A percentile compares a stretch with the other conserved stretches of the same genome.
Evolutionary conservation across 768 basidiomycete species (phyloP).

Genomic region (Termitomyces heimii): DNA sequence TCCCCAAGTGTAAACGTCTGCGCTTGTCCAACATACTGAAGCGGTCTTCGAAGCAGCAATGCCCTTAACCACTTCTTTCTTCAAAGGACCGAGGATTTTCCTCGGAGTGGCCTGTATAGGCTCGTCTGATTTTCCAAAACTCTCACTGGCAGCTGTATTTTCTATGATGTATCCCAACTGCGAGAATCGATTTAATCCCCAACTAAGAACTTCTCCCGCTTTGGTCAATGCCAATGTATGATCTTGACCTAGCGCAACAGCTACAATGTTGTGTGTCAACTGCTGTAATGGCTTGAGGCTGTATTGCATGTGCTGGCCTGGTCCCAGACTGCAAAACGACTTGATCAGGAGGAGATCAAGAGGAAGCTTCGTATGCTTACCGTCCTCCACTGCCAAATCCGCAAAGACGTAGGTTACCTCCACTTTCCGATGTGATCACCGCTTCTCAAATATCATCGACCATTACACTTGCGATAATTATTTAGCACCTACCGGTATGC

Average conservation of each 20-base stretch:
- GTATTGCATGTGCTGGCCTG: conserved; percentile 74
- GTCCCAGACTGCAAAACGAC: conserved; percentile 51
- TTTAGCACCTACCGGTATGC: conserved; percentile 60
- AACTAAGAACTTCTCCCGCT: conserved; percentile 79
- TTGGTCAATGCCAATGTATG: conserved; percentile 86
- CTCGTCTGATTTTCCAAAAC: conserved; percentile 51
- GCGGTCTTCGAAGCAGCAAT: conserved; percentile 84
- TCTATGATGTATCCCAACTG: conserved; percentile 89
- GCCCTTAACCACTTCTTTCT: conserved; percentile 73
- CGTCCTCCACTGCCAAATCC: conserved; percentile 89
- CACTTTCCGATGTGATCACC: conserved; percentile 66
- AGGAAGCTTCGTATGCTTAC: conserved; percentile 28
- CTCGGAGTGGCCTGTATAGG: conserved; percentile 72
- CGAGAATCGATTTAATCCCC: conserved; percentile 86
- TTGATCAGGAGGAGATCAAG: neutral
- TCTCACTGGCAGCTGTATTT: conserved; percentile 22
- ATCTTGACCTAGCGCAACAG: conserved; percentile 87
- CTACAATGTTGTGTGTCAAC: conserved; percentile 48
- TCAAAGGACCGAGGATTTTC: conserved; percentile 67
- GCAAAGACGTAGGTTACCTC: conserved; percentile 75
- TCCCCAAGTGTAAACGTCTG: conserved; percentile 83
- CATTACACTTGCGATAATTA: neutral
- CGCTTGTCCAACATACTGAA: conserved; percentile 83
- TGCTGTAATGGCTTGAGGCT: conserved; percentile 55
- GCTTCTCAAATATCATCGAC: conserved; percentile 17